Conservation (phyloP, 2,329 filamentous ascomycete genomes). For the Colletotrichum costaricense region DNA sequence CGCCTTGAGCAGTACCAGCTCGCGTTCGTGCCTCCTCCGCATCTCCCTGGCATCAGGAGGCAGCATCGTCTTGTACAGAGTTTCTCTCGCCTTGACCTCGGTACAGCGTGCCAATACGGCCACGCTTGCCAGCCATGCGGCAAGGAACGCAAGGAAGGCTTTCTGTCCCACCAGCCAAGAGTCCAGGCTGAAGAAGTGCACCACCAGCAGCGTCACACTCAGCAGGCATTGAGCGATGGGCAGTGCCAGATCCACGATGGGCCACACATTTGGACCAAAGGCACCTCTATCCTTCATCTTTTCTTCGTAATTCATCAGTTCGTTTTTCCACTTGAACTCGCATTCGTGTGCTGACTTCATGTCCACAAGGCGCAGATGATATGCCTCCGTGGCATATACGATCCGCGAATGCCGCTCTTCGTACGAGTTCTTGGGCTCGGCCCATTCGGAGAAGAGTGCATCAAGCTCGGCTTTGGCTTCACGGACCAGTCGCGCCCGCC, state of each 20-base stretch:
- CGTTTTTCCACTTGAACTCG: constrained; percentile 28
- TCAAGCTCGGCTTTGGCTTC: constrained; percentile 27
- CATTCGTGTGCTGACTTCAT: constrained; percentile 24
- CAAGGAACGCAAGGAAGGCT: background rate
- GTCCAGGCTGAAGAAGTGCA: background rate
- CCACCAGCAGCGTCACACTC: background rate
- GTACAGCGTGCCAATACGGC: background rate
- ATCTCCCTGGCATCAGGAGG: constrained; percentile 24
- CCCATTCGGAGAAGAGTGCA: constrained; percentile 1
- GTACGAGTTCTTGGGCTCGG: constrained; percentile 10
- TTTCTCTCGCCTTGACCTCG: constrained; percentile 3
- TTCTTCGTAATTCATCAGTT: constrained; percentile 15
- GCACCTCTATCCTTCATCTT: constrained; percentile 11
- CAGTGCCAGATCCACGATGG: constrained; percentile 9
- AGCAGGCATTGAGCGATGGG: background rate
- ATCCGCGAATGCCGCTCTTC: constrained; percentile 28
- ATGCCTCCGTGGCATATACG: constrained; percentile 28
- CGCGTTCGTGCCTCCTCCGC: constrained; percentile 26
- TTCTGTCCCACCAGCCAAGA: background rate
- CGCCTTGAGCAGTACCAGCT: constrained; percentile 24
- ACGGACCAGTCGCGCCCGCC: constrained; percentile 14
- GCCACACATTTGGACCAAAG: constrained; percentile 11
- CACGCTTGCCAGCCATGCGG: background rate
- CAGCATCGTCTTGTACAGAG: constrained; percentile 22
- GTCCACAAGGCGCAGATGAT: constrained; percentile 13